These are phyloP conservation scores for Naematelia encephala DNA, from an alignment of 768 basidiomycete species.

Conservation along the genomic window DNA sequence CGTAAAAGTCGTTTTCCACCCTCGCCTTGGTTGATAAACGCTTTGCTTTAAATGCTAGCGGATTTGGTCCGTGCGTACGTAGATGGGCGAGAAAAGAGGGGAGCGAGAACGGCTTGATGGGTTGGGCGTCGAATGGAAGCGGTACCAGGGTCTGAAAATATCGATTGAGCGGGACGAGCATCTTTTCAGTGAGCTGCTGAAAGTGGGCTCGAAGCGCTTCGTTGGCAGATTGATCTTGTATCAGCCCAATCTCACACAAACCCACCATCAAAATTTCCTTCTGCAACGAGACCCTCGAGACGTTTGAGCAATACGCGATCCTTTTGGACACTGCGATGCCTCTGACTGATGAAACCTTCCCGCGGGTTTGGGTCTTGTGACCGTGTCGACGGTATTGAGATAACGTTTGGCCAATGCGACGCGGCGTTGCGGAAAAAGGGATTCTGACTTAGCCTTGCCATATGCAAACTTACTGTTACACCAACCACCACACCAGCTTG, in stretches of 20 bases:
- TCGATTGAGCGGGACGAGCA: constrained; percentile 83
- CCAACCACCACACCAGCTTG: constrained; percentile 49
- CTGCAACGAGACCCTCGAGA: constrained; percentile 57
- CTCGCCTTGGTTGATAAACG: constrained; percentile 43
- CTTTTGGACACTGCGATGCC: constrained; percentile 80
- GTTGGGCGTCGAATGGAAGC: constrained; percentile 5
- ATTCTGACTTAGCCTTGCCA: constrained; percentile 32
- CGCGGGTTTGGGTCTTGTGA: constrained; percentile 22
- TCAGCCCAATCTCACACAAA: neutral
- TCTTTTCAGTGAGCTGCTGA: constrained; percentile 73
- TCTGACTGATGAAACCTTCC: constrained; percentile 52
- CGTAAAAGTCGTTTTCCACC: constrained; percentile 49
- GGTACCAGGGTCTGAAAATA: constrained; percentile 60
- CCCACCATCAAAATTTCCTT: constrained; percentile 49
- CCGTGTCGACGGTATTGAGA: constrained; percentile 35
- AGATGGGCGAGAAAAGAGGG: constrained; percentile 46
- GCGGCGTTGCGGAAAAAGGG: constrained; percentile 52
- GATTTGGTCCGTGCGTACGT: constrained; percentile 46
- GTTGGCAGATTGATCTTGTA: constrained; percentile 56
- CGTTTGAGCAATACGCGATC: constrained; percentile 70
- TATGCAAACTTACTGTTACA: constrained; percentile 39
- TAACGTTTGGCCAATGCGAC: constrained; percentile 51
- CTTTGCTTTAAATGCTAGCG: constrained; percentile 42
- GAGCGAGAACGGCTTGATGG: constrained; percentile 47
- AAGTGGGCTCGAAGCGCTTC: constrained; percentile 72